phyloP scores from a whole-genome alignment of 345 rosid genomes.

The Brassica nigra region DNA sequence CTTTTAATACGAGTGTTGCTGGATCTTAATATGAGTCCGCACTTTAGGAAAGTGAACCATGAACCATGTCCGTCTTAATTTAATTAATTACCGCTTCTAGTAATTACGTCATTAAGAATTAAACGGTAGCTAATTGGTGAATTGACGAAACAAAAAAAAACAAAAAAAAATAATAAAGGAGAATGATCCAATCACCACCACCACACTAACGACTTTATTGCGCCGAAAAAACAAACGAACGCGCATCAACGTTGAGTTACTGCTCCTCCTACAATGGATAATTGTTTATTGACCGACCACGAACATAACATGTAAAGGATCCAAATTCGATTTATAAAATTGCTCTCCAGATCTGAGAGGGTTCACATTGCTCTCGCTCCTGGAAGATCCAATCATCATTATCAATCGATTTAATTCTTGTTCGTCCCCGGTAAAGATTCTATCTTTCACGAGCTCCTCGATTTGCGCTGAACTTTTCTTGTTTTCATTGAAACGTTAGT shows the following conservation, averaged over 20 bases:
- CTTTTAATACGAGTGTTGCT: neutral
- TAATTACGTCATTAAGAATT: neutral
- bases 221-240: too few species aligned
- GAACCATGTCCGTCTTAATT: conserved; percentile 3
- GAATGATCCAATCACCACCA: too few species aligned
- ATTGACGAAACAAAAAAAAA: too few species aligned
- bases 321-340: neutral
- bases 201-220: too few species aligned
- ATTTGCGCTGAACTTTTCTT: neutral
- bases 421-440: neutral
- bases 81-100: neutral
- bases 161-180: too few species aligned
- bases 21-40: neutral
- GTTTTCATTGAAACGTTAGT: neutral
- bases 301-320: conserved; percentile 30
- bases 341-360: conserved; percentile 9
- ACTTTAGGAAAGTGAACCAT: conserved; percentile 7
- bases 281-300: neutral
- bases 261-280: neutral
- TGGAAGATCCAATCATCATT: conserved; percentile 20
- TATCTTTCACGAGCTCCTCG: conserved; percentile 8
- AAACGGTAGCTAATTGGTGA: neutral
- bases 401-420: neutral
- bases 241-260: too few species aligned
- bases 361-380: neutral